Conservation (phyloP, 805 yeast genomes). For the Saccharomycopsis sp. region DNA sequence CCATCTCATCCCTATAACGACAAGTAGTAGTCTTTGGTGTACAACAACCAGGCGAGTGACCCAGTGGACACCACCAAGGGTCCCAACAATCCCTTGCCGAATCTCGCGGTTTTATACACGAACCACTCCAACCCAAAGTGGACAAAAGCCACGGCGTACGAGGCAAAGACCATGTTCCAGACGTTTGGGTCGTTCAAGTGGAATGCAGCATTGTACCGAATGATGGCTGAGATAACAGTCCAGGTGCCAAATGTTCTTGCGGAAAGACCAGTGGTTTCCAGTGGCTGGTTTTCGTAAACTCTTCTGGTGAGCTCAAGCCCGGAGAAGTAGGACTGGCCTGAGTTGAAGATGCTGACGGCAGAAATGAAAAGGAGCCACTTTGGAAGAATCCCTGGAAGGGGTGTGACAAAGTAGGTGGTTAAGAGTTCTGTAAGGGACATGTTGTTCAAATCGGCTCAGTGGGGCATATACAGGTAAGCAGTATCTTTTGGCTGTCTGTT, state of each 20-base stretch:
- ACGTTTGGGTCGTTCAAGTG: slow-evolving; percentile 59
- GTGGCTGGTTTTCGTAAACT: slow-evolving; percentile 63
- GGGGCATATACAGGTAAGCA: too few relatives aligned
- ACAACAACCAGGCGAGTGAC: slow-evolving; percentile 73
- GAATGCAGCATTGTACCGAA: slow-evolving; percentile 83
- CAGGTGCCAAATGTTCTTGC: slow-evolving; percentile 99
- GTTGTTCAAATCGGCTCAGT: too few relatives aligned
- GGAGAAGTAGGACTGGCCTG: slow-evolving; percentile 73
- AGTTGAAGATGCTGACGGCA: slow-evolving; percentile 85
- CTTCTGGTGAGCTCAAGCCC: slow-evolving; percentile 67
- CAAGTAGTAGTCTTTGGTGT: slow-evolving; percentile 56
- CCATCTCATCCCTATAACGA: slow-evolving; percentile 16
- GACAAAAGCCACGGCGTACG: slow-evolving; percentile 71
- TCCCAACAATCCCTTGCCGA: slow-evolving; percentile 83
- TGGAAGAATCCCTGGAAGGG: slow-evolving; percentile 51
- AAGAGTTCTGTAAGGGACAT: not conserved
- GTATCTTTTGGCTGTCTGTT: too few relatives aligned
- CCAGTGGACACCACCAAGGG: slow-evolving; percentile 76
- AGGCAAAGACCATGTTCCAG: slow-evolving; percentile 68
- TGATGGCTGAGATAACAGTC: slow-evolving; percentile 81
- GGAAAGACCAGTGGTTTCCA: slow-evolving; percentile 55
- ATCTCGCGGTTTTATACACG: slow-evolving; percentile 64
- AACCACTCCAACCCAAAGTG: slow-evolving; percentile 85
- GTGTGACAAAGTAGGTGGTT: slow-evolving; percentile 25
- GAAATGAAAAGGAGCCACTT: slow-evolving; percentile 71